Conservation (phyloP, 1,284 basidiomycete genomes). For the Crocinoboletus sp. region DNA sequence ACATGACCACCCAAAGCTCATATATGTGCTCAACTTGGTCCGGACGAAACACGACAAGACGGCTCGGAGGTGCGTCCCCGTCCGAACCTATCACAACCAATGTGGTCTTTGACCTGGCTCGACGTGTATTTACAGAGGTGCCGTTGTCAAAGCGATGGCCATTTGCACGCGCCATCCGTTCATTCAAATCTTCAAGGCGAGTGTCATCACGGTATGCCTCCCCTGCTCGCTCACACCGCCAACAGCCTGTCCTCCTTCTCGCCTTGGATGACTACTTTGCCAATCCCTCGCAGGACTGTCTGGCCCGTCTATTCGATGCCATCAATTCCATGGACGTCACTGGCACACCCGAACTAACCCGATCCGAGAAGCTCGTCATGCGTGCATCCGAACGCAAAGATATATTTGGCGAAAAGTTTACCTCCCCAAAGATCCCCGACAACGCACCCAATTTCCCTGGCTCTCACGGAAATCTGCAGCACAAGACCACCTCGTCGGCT, state of each 20-base stretch:
- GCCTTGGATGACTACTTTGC: slow-evolving; percentile 95
- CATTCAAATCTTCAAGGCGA: slow-evolving; percentile 96
- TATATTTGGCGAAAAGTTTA: slow-evolving; percentile 83
- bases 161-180: slow-evolving; percentile 95
- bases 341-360: slow-evolving; percentile 70
- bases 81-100: slow-evolving; percentile 6
- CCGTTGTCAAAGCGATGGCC: slow-evolving; percentile 93
- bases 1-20: slow-evolving; percentile 51
- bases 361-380: slow-evolving; percentile 85
- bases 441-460: slow-evolving; percentile 1
- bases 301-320: slow-evolving; percentile 86
- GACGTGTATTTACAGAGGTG: slow-evolving; percentile 60
- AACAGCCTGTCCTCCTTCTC: slow-evolving; percentile 85
- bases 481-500: slow-evolving; percentile 50
- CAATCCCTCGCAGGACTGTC: slow-evolving; percentile 82
- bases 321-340: slow-evolving; percentile 91
- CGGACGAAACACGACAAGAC: slow-evolving; percentile 92
- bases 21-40: slow-evolving; percentile 95
- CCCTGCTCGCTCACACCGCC: slow-evolving; percentile 8
- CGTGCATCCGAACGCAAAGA: slow-evolving; percentile 89
- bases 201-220: slow-evolving; percentile 14
- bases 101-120: slow-evolving; percentile 10
- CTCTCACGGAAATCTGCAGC: slow-evolving; percentile 29
- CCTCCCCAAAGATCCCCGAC: slow-evolving; percentile 30
- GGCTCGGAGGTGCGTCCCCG: slow-evolving; percentile 63